These are phyloP conservation scores for Saturnispora gosingensis DNA, from an alignment of 805 yeast genomes.

Conservation along the genomic window DNA sequence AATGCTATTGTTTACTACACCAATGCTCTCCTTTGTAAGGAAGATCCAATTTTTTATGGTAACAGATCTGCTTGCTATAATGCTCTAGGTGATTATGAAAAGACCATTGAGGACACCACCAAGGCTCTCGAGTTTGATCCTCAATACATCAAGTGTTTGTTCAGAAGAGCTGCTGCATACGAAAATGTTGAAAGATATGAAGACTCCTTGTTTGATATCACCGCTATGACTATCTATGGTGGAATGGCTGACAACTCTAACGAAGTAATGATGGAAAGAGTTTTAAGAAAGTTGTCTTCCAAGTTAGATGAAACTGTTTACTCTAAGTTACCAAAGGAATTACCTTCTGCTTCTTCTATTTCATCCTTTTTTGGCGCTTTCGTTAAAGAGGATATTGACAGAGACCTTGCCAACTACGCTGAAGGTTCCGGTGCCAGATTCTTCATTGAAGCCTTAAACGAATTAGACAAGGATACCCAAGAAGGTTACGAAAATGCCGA, in stretches of 20 bases:
- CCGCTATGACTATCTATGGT: constrained; percentile 79
- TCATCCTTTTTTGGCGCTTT: constrained; percentile 88
- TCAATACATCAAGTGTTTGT: constrained; percentile 81
- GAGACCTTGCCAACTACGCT: constrained; percentile 38
- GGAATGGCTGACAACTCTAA: constrained; percentile 66
- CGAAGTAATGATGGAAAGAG: constrained; percentile 79
- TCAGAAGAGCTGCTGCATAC: constrained; percentile 89
- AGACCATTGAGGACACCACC: constrained; percentile 82
- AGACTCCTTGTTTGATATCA: constrained; percentile 86
- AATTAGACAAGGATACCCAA: constrained; percentile 36
- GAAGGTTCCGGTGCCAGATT: constrained; percentile 53
- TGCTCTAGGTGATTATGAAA: constrained; percentile 67
- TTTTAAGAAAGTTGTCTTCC: constrained; percentile 71
- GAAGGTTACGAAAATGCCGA: constrained; percentile 59
- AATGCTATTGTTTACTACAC: constrained; percentile 76
- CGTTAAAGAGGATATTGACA: constrained; percentile 39
- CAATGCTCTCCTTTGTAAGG: constrained; percentile 63
- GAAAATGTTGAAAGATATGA: constrained; percentile 70
- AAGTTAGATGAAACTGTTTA: constrained; percentile 56
- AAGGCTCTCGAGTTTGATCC: constrained; percentile 80
- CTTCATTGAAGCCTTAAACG: constrained; percentile 55
- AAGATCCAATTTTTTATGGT: constrained; percentile 85
- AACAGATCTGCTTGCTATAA: constrained; percentile 96
- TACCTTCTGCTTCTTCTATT: constrained; percentile 79
- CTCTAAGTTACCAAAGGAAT: constrained; percentile 39